phyloP scores from a whole-genome alignment of 176 grass and related monocot species.

The Oryza punctata region DNA sequence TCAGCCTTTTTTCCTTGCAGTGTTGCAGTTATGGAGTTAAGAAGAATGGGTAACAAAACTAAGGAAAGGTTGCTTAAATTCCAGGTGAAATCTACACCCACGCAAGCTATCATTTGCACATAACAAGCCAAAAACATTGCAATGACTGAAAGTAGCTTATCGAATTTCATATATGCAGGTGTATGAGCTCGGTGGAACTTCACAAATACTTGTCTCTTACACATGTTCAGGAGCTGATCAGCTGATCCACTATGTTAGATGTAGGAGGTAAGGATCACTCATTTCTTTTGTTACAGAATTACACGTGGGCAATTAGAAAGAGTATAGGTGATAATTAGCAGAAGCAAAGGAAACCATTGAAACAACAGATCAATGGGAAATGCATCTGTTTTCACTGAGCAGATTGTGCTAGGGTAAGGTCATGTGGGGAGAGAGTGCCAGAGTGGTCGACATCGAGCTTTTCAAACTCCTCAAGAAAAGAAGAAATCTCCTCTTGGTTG shows the following conservation, averaged over 20 bases:
- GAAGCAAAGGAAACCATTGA: background rate
- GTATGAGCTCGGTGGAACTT: background rate
- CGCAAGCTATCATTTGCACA: background rate
- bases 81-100: background rate
- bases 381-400: constrained; percentile 23
- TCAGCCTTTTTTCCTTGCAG: background rate
- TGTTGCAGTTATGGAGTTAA: background rate
- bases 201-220: constrained; percentile 8
- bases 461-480: constrained; percentile 83
- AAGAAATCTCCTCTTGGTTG: constrained; percentile 77
- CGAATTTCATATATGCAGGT: background rate
- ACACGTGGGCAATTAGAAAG: constrained; percentile 2
- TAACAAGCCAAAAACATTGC: background rate
- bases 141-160: background rate
- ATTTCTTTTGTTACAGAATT: constrained; percentile 2
- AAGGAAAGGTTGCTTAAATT: background rate
- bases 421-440: constrained; percentile 60
- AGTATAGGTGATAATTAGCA: constrained; percentile 5
- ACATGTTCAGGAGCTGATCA: background rate
- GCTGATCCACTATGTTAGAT: constrained; percentile 8
- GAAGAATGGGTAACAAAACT: background rate
- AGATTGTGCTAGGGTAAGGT: constrained; percentile 61
- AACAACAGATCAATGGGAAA: background rate
- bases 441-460: constrained; percentile 83
- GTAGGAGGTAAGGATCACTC: background rate